Percentiles rank a stretch among this genome's conserved stretches.
Conservation (phyloP, 306 rosid species). For the Lathyrus tuberosus region DNA sequence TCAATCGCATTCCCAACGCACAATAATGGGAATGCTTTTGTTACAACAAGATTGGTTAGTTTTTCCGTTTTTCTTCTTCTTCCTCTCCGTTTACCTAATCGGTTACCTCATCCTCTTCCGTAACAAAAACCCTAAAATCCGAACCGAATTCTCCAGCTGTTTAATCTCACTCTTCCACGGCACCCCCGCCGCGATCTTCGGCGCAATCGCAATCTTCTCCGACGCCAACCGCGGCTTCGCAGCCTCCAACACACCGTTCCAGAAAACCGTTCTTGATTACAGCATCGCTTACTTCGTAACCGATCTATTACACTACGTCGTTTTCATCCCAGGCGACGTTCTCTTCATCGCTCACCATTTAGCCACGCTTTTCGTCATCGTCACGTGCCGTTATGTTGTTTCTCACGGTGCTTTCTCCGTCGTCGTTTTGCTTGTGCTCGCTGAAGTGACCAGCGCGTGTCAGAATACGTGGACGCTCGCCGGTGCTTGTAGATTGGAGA, state of each 20-base stretch:
- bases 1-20: not conserved
- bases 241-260: conserved; percentile 53
- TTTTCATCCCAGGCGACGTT: conserved; percentile 68
- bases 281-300: conserved; percentile 84
- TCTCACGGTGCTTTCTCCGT: conserved; percentile 71
- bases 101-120: conserved; percentile 73
- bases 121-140: conserved; percentile 66
- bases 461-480: conserved; percentile 93
- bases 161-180: conserved; percentile 81
- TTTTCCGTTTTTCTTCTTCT: conserved; percentile 56
- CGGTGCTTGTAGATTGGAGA: conserved; percentile 49
- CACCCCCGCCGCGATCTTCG: conserved; percentile 72
- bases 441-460: conserved; percentile 77
- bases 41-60: not conserved
- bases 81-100: conserved; percentile 51
- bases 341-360: conserved; percentile 89
- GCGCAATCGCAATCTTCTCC: conserved; percentile 50
- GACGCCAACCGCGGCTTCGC: conserved; percentile 60
- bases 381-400: conserved; percentile 83
- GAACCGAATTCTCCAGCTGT: conserved; percentile 86
- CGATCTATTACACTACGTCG: conserved; percentile 77
- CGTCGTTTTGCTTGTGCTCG: conserved; percentile 64
- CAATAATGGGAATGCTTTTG: conserved; percentile 17
- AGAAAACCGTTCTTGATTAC: conserved; percentile 71
- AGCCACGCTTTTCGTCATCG: conserved; percentile 82